phyloP scores from a whole-genome alignment of 202 grass and related monocot genomes.

The Schoenoplectus triqueter region DNA sequence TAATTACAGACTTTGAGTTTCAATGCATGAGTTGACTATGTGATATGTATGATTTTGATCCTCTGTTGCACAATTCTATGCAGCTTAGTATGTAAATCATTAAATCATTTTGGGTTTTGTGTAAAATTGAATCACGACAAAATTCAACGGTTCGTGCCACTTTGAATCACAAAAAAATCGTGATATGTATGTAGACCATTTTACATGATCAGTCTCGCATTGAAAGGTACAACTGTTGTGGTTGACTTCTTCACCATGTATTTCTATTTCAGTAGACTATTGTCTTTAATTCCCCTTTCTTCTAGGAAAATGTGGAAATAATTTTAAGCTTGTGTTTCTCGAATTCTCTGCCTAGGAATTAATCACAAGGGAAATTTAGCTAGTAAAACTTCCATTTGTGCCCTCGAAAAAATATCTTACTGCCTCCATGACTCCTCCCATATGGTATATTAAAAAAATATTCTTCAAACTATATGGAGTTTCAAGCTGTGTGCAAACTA shows the following conservation, averaged over 20 bases:
- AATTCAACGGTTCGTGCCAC: too few relatives aligned
- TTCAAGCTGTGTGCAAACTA: neutral
- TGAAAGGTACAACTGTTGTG: conserved; percentile 19
- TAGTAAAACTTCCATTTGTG: neutral
- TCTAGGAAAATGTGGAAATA: conserved; percentile 23
- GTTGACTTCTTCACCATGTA: conserved; percentile 10
- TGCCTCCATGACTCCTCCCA: neutral
- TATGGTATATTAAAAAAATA: neutral
- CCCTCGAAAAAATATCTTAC: neutral
- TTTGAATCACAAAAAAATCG: too few relatives aligned
- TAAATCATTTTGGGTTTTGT: too few relatives aligned
- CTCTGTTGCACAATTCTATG: too few relatives aligned
- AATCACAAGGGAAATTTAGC: neutral
- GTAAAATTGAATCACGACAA: too few relatives aligned
- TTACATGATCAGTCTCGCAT: conserved; percentile 21
- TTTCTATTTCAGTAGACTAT: conserved; percentile 20
- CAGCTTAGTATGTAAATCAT: too few relatives aligned
- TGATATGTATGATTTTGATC: too few relatives aligned
- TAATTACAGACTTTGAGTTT: neutral
- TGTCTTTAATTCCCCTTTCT: conserved; percentile 30
- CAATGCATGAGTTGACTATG: conserved; percentile 30
- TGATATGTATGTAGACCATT: neutral
- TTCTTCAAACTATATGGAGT: neutral
- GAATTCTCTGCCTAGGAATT: neutral
- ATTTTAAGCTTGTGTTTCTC: neutral